phyloP scores from a whole-genome alignment of 129 eudicot species.

The Flaveria trinervia region DNA sequence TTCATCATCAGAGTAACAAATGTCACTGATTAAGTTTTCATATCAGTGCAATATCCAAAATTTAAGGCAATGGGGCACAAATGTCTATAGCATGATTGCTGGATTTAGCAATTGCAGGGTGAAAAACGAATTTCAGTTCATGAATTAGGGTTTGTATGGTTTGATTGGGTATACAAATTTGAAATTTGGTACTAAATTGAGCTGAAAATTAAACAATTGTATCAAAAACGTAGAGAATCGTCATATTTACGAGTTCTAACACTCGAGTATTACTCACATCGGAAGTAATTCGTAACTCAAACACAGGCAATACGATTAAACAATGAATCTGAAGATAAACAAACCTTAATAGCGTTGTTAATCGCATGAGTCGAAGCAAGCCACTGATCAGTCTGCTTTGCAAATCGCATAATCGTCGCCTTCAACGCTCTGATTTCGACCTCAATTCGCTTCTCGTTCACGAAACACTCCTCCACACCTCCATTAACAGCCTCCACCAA shows the following conservation, averaged over 20 bases:
- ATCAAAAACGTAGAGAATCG: background rate
- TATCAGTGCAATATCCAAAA: background rate
- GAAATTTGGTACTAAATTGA: background rate
- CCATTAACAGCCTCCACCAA: conserved; percentile 80
- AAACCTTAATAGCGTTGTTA: conserved; percentile 78
- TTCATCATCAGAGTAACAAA: background rate
- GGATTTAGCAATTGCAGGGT: background rate
- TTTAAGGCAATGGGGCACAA: background rate
- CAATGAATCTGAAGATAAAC: background rate
- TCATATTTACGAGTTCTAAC: background rate
- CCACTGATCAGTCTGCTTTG: conserved; percentile 81
- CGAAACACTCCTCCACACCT: conserved; percentile 74
- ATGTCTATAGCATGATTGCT: background rate
- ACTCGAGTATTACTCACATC: background rate
- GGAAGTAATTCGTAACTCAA: background rate
- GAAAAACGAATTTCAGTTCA: background rate
- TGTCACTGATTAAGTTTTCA: background rate
- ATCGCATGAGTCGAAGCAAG: conserved; percentile 79
- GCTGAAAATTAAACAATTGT: background rate
- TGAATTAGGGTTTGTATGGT: conserved; percentile 1
- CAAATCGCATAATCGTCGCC: conserved; percentile 51
- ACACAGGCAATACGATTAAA: background rate
- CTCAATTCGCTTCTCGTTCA: conserved; percentile 84
- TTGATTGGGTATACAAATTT: background rate
- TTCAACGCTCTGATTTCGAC: conserved; percentile 72